Conservation (phyloP, 257 asterid genomes). For the Henckelia pumila region DNA sequence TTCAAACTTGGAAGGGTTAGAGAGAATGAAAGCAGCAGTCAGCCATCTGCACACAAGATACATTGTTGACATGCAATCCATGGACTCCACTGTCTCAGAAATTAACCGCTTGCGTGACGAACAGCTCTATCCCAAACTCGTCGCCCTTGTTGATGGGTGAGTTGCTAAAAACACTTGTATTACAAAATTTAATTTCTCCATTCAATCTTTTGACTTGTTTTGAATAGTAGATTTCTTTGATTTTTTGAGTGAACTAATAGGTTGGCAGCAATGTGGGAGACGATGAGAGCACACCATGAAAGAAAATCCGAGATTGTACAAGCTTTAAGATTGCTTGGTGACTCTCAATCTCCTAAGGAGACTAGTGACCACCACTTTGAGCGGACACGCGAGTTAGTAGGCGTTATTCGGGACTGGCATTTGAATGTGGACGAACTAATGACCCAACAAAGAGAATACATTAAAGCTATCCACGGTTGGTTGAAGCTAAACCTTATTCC, state of each 20-base stretch:
- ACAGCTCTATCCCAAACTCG: conserved; percentile 85
- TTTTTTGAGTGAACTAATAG: conserved; percentile 34
- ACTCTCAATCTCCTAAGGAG: conserved; percentile 72
- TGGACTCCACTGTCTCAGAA: conserved; percentile 97
- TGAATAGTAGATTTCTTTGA: background rate
- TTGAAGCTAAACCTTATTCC: conserved; percentile 77
- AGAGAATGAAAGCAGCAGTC: conserved; percentile 92
- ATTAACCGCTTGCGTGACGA: conserved; percentile 85
- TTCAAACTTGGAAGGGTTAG: conserved; percentile 67
- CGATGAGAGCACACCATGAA: conserved; percentile 65
- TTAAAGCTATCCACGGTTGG: conserved; percentile 68
- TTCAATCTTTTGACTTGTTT: background rate
- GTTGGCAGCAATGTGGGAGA: conserved; percentile 95
- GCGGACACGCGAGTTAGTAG: conserved; percentile 70
- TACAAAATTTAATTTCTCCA: conserved; percentile 13
- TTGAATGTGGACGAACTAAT: conserved; percentile 65
- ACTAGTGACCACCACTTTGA: conserved; percentile 86
- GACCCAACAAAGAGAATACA: conserved; percentile 64
- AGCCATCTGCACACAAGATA: conserved; percentile 97
- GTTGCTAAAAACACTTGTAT: conserved; percentile 25
- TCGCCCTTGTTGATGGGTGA: conserved; percentile 85
- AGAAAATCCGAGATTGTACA: conserved; percentile 57
- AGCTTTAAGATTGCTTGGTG: conserved; percentile 54
- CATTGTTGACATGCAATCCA: conserved; percentile 98
- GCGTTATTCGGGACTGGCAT: conserved; percentile 79